Conservation (phyloP, 1,139 yeast species). For the Meyerozyma athensensis region DNA sequence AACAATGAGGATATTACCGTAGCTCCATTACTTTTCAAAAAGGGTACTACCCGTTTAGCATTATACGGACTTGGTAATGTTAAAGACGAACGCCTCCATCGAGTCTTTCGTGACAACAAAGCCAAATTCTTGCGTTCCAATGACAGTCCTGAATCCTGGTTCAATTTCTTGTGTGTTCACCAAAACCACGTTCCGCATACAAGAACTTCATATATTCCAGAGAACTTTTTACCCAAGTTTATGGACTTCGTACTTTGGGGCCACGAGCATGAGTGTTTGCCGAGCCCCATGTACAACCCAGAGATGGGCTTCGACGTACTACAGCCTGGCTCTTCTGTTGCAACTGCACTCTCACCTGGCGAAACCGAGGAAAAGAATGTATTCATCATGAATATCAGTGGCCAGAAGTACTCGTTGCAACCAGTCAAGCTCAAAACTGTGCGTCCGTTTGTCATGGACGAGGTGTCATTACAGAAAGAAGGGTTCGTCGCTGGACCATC, state of each 20-base stretch:
- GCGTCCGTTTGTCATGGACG: conserved; percentile 77
- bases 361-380: conserved; percentile 75
- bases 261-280: conserved; percentile 93
- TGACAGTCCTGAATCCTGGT: conserved; percentile 62
- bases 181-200: conserved; percentile 84
- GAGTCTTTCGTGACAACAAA: conserved; percentile 75
- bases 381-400: conserved; percentile 62
- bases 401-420: conserved; percentile 56
- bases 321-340: conserved; percentile 94
- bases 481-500: conserved; percentile 62
- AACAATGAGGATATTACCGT: conserved; percentile 73
- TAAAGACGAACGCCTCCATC: conserved; percentile 80
- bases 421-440: conserved; percentile 67
- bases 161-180: conserved; percentile 83
- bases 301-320: conserved; percentile 71
- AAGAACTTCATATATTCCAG: conserved; percentile 79
- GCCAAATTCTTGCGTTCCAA: conserved; percentile 77
- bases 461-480: conserved; percentile 50
- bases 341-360: conserved; percentile 84
- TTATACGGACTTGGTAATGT: conserved; percentile 86
- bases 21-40: conserved; percentile 75
- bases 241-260: conserved; percentile 91
- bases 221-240: conserved; percentile 74
- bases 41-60: conserved; percentile 79
- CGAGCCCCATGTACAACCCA: conserved; percentile 62